Base-by-base conservation (phyloP, 352 stramenopile genomes). In the Phytophthora agathidicida region DNA sequence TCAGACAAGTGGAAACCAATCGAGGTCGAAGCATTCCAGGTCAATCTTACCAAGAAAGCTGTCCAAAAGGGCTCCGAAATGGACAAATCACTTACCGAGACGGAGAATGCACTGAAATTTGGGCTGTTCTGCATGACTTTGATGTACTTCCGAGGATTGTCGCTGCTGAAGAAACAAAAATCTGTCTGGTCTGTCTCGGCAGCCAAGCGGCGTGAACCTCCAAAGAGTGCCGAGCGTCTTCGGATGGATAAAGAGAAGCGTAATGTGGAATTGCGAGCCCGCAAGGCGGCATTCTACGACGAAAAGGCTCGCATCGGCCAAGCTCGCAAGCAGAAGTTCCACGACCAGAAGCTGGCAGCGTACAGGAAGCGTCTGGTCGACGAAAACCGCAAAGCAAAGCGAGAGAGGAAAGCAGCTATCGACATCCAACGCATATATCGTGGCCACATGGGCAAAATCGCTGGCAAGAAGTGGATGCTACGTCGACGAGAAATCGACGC, bases 91-190 rank as follows among this genome's bases (percentile, higher is more conserved):
- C 78, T 95, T 30, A 82, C 77, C 9, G 87, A 94, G 53, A 96
- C 93, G 13, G 94, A 99, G 71, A 81, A 80, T 13, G 96, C 88
- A n/a, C 80, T 98, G n/a, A 96, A 94, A 24, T 98, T 98, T 60
- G 96, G 93, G 9, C 62, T 99, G 16, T 99, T 99, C 59, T 97
- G 78, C 68, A 88, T 99, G 66, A 98, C 93, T 27, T 80, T 99
- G 35, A 97, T 98, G 93, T 98, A 98, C 71, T 99, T 99, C 46
- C 81, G 92, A 36, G 91, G 88, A 3, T 75, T 98, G 45, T 89
- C 88, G 10, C 57, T 97, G 47, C 71, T 98, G 10, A 85, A 86
- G 48, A 83, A 92, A 27, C 89, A 98, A 57, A 86, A 94, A 38
- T 71, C 62, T 2, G 64, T 80, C 8, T 98, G 88, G 88, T 88